Base-by-base conservation (phyloP, 169 alveolate species). In the Plasmodium falciparum region DNA sequence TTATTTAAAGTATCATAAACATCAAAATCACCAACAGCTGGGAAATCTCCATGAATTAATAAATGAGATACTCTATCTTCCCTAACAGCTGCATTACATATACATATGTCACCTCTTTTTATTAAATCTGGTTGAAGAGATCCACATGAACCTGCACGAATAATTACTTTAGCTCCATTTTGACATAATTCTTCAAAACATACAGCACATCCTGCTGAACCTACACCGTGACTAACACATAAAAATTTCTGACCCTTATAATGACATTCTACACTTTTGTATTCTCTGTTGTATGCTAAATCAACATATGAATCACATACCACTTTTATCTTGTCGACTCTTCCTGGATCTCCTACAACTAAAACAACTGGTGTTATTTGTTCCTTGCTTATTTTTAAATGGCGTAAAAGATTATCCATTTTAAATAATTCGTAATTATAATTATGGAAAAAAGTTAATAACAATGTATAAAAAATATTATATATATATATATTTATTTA, bases 301-400 rank as follows among this genome's bases (percentile, higher is more conserved):
- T 88, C 90, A 2, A 76, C 76, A 52, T 73, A 88, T 13, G 93
- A 88, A 54, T 88, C 93, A 67, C 93, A 88, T 56, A 76, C 15
- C 26, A 69, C 20, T 22, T 80, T 85, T 2, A 88, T 69, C 49
- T 70, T 73, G 65, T 88, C 93, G 7, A 85, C 90, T 17, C 93
- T 58, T 49, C 93, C 93, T 11, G 93, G 93, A 50, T 88, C 93
- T 0, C 93, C 93, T 13, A 88, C 93, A 17, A 85, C 93, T 63
- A 80, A 67, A 45, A 74, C 90, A 47, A 88, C 90, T 26, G 90
- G 90, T 58, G 85, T 72, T 9, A 74, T 70, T 17, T 72, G 74
- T 3, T 66, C 56, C 39, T 39, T 33, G 24, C 72, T 75, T n/a
- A 88, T 39, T 43, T 88, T 88, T 22, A 88, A 65, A 50, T 88